These are phyloP conservation scores for Tylopilus felleus DNA, from an alignment of 768 basidiomycete species.

Conservation along the genomic window DNA sequence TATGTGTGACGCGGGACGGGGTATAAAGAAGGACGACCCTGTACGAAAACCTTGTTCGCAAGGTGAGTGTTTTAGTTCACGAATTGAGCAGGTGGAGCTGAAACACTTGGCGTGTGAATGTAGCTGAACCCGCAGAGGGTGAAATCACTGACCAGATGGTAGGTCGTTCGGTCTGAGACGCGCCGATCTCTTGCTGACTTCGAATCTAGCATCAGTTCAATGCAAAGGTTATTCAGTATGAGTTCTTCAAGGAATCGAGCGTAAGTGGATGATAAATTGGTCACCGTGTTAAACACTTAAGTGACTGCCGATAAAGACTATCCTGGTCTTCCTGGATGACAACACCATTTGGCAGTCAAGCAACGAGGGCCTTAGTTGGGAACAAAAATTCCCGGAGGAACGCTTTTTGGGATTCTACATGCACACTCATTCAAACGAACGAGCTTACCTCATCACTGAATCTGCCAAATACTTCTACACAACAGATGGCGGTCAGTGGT, in stretches of 20 bases:
- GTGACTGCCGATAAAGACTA: constrained; percentile 45
- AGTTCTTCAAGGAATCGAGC: constrained; percentile 81
- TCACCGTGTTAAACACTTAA: background rate
- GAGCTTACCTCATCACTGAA: constrained; percentile 88
- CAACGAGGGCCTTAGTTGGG: constrained; percentile 95
- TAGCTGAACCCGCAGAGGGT: constrained; percentile 81
- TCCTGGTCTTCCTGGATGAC: constrained; percentile 79
- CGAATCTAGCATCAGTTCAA: constrained; percentile 64
- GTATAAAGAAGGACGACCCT: constrained; percentile 63
- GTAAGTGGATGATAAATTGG: constrained; percentile 35
- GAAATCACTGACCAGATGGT: constrained; percentile 73
- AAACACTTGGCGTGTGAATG: background rate
- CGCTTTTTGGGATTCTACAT: constrained; percentile 83
- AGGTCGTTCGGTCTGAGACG: constrained; percentile 20
- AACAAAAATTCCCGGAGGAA: constrained; percentile 53
- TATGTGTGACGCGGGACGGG: constrained; percentile 62
- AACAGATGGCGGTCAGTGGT: constrained; percentile 73
- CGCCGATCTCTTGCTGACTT: constrained; percentile 3
- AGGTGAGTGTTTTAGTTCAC: constrained; percentile 40
- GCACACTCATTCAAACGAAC: constrained; percentile 73
- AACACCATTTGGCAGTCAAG: constrained; percentile 87
- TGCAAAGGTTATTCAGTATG: constrained; percentile 62
- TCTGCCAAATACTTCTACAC: constrained; percentile 67
- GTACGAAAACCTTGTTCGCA: constrained; percentile 74
- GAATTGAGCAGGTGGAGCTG: background rate